Percentiles rank a stretch among this genome's conserved stretches.
Conservation (phyloP, 768 basidiomycete genomes). For the Hygrocybe coccinea region DNA sequence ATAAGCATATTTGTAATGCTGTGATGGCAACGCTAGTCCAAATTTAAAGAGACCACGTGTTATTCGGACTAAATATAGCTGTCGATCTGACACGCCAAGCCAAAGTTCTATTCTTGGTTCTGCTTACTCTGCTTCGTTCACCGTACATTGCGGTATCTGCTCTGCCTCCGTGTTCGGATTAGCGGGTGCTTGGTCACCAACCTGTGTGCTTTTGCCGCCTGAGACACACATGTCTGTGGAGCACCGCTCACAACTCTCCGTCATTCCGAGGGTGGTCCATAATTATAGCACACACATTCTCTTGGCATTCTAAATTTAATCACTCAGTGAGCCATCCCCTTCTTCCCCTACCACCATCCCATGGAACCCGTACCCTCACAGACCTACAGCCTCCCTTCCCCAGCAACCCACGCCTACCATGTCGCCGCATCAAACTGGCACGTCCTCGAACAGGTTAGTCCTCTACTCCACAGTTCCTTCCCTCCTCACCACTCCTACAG, state of each 20-base stretch:
- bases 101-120: background rate
- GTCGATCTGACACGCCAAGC: background rate
- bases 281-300: background rate
- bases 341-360: background rate
- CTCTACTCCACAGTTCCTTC: conserved; percentile 15
- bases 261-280: too few relatives aligned
- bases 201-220: too few relatives aligned
- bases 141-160: too few relatives aligned
- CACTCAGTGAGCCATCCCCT: background rate
- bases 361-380: background rate
- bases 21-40: background rate
- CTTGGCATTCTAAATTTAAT: background rate
- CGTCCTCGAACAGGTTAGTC: conserved; percentile 41
- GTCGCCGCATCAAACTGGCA: conserved; percentile 33
- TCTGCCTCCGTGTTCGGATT: too few relatives aligned
- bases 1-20: too few relatives aligned
- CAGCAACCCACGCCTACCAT: conserved; percentile 29
- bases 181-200: too few relatives aligned
- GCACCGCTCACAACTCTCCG: too few relatives aligned
- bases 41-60: background rate
- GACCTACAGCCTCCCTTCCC: conserved; percentile 18
- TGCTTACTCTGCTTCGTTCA: background rate
- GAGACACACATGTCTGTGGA: too few relatives aligned
- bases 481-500: conserved; percentile 33
- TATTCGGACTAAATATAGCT: background rate